Conservation (phyloP, 2,329 filamentous ascomycete species). For the Penicillium crustosum region DNA sequence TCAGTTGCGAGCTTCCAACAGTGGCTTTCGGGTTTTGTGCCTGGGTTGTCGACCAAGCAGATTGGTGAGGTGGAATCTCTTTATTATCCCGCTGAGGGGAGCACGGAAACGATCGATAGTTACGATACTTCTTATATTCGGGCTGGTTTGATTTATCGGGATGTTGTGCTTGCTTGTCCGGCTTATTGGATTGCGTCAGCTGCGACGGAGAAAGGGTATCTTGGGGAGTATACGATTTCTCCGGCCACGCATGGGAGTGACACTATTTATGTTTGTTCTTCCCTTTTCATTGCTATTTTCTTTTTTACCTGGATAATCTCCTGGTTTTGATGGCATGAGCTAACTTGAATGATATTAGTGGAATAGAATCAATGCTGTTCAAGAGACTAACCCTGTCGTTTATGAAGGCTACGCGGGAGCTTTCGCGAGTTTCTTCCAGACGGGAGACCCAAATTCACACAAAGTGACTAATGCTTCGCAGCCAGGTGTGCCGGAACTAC, state of each 20-base stretch:
- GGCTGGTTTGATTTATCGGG: constrained; percentile 59
- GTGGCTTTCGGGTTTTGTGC: constrained; percentile 58
- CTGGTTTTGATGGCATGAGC: background rate
- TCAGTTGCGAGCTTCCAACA: constrained; percentile 50
- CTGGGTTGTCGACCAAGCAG: constrained; percentile 45
- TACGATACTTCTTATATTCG: constrained; percentile 55
- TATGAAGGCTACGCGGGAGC: constrained; percentile 60
- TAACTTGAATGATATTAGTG: constrained; percentile 42
- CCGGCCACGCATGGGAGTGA: constrained; percentile 62
- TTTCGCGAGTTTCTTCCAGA: constrained; percentile 61
- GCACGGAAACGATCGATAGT: constrained; percentile 47
- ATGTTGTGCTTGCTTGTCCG: constrained; percentile 60
- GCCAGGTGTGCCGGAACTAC: constrained; percentile 47
- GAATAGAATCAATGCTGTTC: constrained; percentile 56
- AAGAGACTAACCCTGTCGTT: constrained; percentile 53
- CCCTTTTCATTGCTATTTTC: background rate
- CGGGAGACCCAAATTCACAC: constrained; percentile 57
- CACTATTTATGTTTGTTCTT: constrained; percentile 52
- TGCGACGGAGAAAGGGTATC: constrained; percentile 49
- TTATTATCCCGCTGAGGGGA: constrained; percentile 51
- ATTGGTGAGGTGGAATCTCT: constrained; percentile 42
- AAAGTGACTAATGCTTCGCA: constrained; percentile 52
- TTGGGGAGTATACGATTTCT: constrained; percentile 60
- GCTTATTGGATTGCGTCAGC: constrained; percentile 56
- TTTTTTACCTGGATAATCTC: no score